Conservation (phyloP, 768 basidiomycete species). For the Hebeloma cylindrosporum region DNA sequence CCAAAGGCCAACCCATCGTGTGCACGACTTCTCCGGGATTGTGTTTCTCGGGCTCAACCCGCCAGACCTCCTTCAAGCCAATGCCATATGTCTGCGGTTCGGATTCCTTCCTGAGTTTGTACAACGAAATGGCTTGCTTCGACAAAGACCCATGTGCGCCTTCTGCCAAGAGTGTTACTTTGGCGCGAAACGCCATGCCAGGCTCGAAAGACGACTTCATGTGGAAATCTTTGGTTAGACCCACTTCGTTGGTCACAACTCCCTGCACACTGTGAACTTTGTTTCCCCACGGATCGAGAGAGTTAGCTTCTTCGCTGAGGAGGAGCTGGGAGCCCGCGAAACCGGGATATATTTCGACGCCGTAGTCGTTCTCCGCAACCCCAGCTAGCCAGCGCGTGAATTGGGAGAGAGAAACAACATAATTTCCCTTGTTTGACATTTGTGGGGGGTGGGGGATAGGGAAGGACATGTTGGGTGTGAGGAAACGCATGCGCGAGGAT, state of each 20-base stretch:
- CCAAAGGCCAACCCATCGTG: slow-evolving; percentile 92
- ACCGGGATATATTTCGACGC: slow-evolving; percentile 95
- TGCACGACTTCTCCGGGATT: slow-evolving; percentile 84
- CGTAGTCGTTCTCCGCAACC: slow-evolving; percentile 75
- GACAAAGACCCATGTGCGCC: slow-evolving; percentile 92
- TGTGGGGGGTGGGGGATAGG: slow-evolving; percentile 96
- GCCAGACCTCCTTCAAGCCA: slow-evolving; percentile 98
- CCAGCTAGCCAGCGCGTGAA: slow-evolving; percentile 87
- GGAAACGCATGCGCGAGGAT: slow-evolving; percentile 80
- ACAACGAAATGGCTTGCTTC: slow-evolving; percentile 74
- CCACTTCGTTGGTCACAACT: slow-evolving; percentile 92
- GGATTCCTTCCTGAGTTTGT: slow-evolving; percentile 63
- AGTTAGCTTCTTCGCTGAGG: slow-evolving; percentile 53
- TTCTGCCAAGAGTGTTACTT: slow-evolving; percentile 90
- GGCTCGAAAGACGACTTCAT: slow-evolving; percentile 91
- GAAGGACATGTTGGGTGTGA: slow-evolving; percentile 66
- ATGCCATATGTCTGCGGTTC: slow-evolving; percentile 96
- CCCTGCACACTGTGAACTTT: slow-evolving; percentile 62
- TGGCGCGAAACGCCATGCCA: slow-evolving; percentile 93
- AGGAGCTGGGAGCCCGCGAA: slow-evolving; percentile 90
- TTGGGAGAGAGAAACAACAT: slow-evolving; percentile 84
- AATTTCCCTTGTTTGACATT: slow-evolving; percentile 94
- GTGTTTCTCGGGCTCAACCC: slow-evolving; percentile 64
- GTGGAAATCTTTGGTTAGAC: slow-evolving; percentile 71
- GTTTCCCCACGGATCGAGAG: slow-evolving; percentile 39